Percentiles rank a stretch among this genome's conserved stretches.
Evolutionary conservation across 2,329 filamentous ascomycete genomes (phyloP).

Genomic region (Alternaria hordeiaustralica): DNA sequence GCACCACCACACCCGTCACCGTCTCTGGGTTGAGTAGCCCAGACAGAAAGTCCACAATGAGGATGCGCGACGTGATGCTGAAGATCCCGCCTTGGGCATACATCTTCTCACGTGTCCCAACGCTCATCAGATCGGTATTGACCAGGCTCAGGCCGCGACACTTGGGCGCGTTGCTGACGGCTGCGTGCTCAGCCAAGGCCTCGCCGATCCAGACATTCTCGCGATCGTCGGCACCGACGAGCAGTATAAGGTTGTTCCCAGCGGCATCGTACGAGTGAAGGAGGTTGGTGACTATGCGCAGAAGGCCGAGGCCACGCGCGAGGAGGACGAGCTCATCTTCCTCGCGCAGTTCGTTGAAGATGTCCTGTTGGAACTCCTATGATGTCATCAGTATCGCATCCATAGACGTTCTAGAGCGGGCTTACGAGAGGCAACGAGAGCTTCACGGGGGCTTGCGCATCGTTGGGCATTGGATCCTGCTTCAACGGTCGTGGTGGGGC

Average conservation of each 20-base stretch:
- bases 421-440: slow-evolving; percentile 76
- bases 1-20: slow-evolving; percentile 83
- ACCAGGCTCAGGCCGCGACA: slow-evolving; percentile 88
- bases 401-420: slow-evolving; percentile 4
- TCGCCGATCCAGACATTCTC: slow-evolving; percentile 98
- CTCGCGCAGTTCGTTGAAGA: slow-evolving; percentile 74
- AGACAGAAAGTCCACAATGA: slow-evolving; percentile 93
- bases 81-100: slow-evolving; percentile 90
- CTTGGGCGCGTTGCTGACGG: slow-evolving; percentile 80
- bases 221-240: slow-evolving; percentile 87
- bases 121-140: slow-evolving; percentile 92
- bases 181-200: slow-evolving; percentile 92
- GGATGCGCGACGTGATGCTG: slow-evolving; percentile 92
- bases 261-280: slow-evolving; percentile 96
- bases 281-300: slow-evolving; percentile 93
- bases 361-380: slow-evolving; percentile 87
- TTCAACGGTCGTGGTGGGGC: slow-evolving; percentile 21
- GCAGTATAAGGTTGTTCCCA: slow-evolving; percentile 87
- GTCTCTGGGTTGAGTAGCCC: slow-evolving; percentile 79
- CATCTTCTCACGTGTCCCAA: slow-evolving; percentile 86
- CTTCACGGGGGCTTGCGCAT: slow-evolving; percentile 69
- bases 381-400: slow-evolving; percentile 33
- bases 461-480: slow-evolving; percentile 46
- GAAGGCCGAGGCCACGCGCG: slow-evolving; percentile 87
- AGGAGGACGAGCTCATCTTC: slow-evolving; percentile 95